These are phyloP conservation scores for Drechmeria coniospora DNA, from an alignment of 2,329 filamentous ascomycete genomes.

Conservation along the genomic window DNA sequence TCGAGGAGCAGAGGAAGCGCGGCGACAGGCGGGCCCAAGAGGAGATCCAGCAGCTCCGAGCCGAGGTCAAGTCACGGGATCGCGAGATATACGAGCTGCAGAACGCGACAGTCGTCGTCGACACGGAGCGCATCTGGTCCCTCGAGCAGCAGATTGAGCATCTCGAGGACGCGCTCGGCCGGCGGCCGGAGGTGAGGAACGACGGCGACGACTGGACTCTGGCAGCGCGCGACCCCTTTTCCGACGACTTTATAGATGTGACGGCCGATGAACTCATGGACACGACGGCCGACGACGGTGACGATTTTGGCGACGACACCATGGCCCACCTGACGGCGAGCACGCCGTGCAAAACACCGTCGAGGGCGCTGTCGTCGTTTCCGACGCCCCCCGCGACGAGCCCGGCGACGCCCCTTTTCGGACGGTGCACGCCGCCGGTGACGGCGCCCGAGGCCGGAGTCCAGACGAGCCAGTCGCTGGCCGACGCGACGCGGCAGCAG, in stretches of 20 bases:
- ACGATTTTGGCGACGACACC: conserved; percentile 33
- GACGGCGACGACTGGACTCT: conserved; percentile 33
- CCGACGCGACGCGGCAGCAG: conserved; percentile 24
- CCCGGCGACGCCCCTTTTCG: conserved; percentile 17
- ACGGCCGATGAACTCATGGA: conserved; percentile 12
- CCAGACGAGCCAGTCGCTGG: conserved; percentile 24
- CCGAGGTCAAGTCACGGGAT: conserved; percentile 33
- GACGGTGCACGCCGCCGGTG: too few relatives aligned
- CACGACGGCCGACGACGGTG: conserved; percentile 7
- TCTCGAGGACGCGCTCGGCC: conserved; percentile 18
- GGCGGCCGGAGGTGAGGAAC: conserved; percentile 5
- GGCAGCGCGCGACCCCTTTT: conserved; percentile 30
- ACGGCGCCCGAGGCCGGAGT: conserved; percentile 23
- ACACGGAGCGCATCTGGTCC: conserved; percentile 28
- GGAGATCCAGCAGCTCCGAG: conserved; percentile 33
- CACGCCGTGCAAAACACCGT: conserved; percentile 32
- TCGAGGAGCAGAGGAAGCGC: conserved; percentile 29
- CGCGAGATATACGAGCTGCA: conserved; percentile 36
- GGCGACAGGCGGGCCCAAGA: conserved; percentile 21
- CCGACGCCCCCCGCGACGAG: conserved; percentile 42
- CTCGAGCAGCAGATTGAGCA: conserved; percentile 23
- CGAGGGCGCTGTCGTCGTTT: conserved; percentile 28
- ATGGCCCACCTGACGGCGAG: conserved; percentile 35
- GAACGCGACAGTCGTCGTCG: conserved; percentile 32
- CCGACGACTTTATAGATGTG: conserved; percentile 25